Base-by-base conservation (phyloP, 208 protist species). In the Trypanosoma scelopori region DNA sequence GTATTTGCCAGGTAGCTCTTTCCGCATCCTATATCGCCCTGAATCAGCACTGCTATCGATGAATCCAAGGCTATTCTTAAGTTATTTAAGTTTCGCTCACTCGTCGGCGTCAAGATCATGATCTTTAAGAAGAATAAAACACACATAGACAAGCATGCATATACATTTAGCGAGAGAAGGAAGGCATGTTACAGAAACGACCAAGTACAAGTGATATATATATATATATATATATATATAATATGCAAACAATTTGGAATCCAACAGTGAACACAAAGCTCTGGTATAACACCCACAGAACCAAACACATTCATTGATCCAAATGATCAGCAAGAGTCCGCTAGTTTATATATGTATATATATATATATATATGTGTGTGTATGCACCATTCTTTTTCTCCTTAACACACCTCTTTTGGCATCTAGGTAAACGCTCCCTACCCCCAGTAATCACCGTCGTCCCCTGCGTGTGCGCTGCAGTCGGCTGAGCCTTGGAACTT, bases 21-120 rank as follows among this genome's bases (percentile, higher is more conserved):
- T 27, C 91, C 91, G 57, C 86, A 85, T 11, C 91, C 87, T 28
- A 96, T 84, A 60, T 87, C 87, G 32, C 91, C 91, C 65, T 96
- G 91, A 41, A 96, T 78, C 11, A 96, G 73, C 12, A 96, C 76
- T 13, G 87, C 87, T 62, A 75, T 81, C 25, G 85, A 93, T 6
- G 78, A 80, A 39, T 88, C 62, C 48, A 92, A 47, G 22, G 84
- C 74, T 41, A 81, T 64, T 52, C 82, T 79, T 41, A 89, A 61
- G 59, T 86, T 89, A 53, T 83, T 78, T 32, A 91, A 65, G 64
- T 95, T 95, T 3, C 69, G 56, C 49, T 76, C 68, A 18, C 79
- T 77, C 18, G 85, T 91, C 5, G 78, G 78, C 41, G 86, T 94
- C 9, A 86, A n/a, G 50, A 91, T 87, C 80, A 94, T 85, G 48